Base-by-base conservation (phyloP, 2,329 filamentous ascomycete genomes). In the Grosmannia serpens region DNA sequence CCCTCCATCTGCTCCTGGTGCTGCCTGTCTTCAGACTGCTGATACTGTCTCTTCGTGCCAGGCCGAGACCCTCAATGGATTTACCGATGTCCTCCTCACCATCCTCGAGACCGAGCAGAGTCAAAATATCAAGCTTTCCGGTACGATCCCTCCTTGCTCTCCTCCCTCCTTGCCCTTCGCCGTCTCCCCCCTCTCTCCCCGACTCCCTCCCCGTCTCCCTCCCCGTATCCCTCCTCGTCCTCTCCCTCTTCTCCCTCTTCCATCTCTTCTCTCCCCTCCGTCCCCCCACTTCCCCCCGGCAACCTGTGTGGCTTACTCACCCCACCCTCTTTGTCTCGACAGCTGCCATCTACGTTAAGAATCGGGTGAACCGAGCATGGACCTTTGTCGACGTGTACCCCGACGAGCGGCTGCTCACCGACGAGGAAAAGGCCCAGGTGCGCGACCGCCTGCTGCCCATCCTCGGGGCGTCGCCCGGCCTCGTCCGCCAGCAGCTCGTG, bases 311-410 rank as follows among this genome's bases (percentile, higher is more conserved):
- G n/a, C n/a, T 17, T 38, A 38, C 35, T 38, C 15, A 38, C 17
- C 13, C 35, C 15, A 38, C 15, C 15, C 15, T n/a, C n/a, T 6
- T 38, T 15, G 35, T 38, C 35, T 17, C 35, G 53, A 56, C 59
- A 96, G 92, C 91, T 69, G 91, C 92, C 69, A 89, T 99, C 67
- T 99, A 97, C 75, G 84, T 97, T 71, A 99, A 99, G 78, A 97
- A 99, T 76, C 88, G 91, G 70, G 88, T 97, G 71, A 92, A 88
- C 72, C 88, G 91, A 70, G 91, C 89, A 67, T 99, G 94, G 94
- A 82, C 86, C 58, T 84, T 83, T 62, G 79, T 81, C 68, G 89
- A 95, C 64, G 87, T 92, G 64, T 85, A 81, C 69, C 82, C 85
- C 62, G 81, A 83, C 67, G 85, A 87, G 66, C 84, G 83, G 66